These are phyloP conservation scores for Pythium dissotocum DNA, from an alignment of 352 stramenopile genomes.

Conservation along the genomic window DNA sequence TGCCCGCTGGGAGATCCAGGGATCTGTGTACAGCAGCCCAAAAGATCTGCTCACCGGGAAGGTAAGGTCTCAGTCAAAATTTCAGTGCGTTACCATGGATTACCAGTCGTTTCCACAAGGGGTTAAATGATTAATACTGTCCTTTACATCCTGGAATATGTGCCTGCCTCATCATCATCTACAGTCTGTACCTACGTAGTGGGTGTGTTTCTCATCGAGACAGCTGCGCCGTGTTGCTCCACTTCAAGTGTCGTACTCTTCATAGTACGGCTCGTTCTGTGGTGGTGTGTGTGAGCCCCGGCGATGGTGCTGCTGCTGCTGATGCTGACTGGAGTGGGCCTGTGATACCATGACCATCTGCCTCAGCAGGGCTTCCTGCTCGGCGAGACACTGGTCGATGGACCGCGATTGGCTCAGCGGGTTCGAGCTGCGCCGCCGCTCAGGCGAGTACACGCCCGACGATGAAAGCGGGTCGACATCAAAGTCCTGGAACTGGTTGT, in stretches of 20 bases:
- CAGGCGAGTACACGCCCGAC: constrained; percentile 7
- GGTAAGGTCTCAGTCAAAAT: not conserved
- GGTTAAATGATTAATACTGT: too few species aligned
- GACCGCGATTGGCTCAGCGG: constrained; percentile 9
- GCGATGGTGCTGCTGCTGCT: not conserved
- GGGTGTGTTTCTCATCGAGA: not conserved
- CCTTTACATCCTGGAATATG: not conserved
- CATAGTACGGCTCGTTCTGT: not conserved
- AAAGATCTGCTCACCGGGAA: not conserved
- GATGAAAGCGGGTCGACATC: constrained; percentile 3
- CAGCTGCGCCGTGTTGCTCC: too few species aligned
- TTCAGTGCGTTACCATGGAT: not conserved
- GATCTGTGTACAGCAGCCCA: not conserved
- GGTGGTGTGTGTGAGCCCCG: not conserved
- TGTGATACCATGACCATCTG: constrained; percentile 22
- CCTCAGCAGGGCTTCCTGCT: constrained; percentile 28
- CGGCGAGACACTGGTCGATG: constrained; percentile 25
- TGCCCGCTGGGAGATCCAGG: too few species aligned
- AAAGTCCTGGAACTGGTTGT: not conserved
- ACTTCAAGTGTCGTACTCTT: constrained; percentile 8
- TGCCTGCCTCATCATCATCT: not conserved
- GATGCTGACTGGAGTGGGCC: not conserved
- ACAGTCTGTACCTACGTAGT: not conserved
- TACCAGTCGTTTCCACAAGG: too few species aligned
- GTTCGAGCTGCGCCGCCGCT: constrained; percentile 10